A percentile compares a stretch with the other conserved stretches of the same genome.
Evolutionary conservation across 1,284 basidiomycete genomes (phyloP).

Genomic region (Rhodotorula mucilaginosa): DNA sequence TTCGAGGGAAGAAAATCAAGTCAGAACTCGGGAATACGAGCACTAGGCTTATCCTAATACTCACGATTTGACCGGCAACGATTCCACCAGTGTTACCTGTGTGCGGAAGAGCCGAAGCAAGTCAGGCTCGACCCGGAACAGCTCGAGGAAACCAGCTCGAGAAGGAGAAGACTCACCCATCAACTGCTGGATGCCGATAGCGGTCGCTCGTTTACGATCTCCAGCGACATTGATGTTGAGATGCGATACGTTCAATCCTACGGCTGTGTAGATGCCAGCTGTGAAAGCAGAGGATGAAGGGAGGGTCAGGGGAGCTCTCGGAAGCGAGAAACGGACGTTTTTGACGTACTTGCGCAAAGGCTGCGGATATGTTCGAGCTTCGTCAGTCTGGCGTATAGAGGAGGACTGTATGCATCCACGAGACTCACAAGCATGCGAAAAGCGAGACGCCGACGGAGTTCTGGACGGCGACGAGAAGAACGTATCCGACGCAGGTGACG

Average conservation of each 20-base stretch:
- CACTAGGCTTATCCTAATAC: no score
- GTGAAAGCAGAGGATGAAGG: neutral
- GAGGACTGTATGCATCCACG: neutral
- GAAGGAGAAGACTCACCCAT: neutral
- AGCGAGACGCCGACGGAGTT: conserved; percentile 1
- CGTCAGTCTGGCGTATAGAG: no score
- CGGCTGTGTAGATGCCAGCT: conserved; percentile 6
- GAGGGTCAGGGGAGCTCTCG: neutral
- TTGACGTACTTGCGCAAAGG: conserved; percentile 10
- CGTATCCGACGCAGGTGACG: conserved; percentile 23
- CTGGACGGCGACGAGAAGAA: conserved; percentile 10
- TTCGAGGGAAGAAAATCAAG: neutral
- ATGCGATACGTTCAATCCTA: conserved; percentile 14
- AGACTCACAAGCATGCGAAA: conserved; percentile 16
- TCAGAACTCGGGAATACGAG: neutral
- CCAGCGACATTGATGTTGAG: conserved; percentile 6
- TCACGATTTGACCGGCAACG: neutral
- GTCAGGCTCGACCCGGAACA: neutral
- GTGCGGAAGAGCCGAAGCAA: neutral
- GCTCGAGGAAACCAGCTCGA: no score
- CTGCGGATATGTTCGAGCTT: neutral
- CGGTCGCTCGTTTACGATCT: conserved; percentile 7
- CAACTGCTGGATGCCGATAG: conserved; percentile 21
- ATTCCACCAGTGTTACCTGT: no score
- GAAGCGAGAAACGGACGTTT: neutral